A percentile compares a stretch with the other conserved stretches of the same genome.
phyloP scores from a whole-genome alignment of 441 rosid genomes.

The Erysimum cheiri region DNA sequence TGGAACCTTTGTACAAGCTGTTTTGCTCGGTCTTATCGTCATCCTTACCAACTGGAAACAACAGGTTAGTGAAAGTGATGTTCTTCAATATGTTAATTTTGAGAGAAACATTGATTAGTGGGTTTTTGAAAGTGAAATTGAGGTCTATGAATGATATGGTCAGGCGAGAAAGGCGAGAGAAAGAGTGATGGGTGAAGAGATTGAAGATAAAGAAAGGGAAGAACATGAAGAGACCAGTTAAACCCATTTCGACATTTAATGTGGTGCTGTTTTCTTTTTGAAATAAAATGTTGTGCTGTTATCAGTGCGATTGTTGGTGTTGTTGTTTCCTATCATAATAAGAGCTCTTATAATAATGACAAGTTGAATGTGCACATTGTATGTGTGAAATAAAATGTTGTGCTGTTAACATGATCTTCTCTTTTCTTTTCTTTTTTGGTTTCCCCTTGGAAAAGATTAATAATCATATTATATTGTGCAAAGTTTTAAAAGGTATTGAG shows the following conservation, averaged over 20 bases:
- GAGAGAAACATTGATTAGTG: not conserved
- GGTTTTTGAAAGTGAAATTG: not conserved
- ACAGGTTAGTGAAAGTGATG: constrained; percentile 51
- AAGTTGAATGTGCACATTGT: not conserved
- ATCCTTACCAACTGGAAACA: constrained; percentile 55
- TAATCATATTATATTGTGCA: constrained; percentile 4
- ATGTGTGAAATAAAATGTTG: not conserved
- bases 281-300: not conserved
- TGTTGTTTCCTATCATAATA: not conserved
- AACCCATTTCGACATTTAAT: constrained; percentile 9
- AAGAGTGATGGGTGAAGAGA: constrained; percentile 39
- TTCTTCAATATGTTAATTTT: not conserved
- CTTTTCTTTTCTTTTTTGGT: not conserved
- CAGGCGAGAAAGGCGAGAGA: constrained; percentile 42
- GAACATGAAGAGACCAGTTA: constrained; percentile 29
- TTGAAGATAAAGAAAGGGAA: constrained; percentile 37
- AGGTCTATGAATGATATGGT: not conserved
- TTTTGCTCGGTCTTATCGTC: constrained; percentile 50
- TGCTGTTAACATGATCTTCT: no score
- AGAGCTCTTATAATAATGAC: not conserved
- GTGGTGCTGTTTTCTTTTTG: not conserved
- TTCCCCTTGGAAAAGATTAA: not conserved
- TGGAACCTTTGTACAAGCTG: constrained; percentile 52
- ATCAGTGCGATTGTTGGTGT: not conserved
- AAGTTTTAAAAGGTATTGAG: not conserved